Percentiles rank a stretch among this genome's conserved stretches.
Evolutionary conservation across 176 grass and related monocot species (phyloP).

Genomic region (Alloteropsis semialata): DNA sequence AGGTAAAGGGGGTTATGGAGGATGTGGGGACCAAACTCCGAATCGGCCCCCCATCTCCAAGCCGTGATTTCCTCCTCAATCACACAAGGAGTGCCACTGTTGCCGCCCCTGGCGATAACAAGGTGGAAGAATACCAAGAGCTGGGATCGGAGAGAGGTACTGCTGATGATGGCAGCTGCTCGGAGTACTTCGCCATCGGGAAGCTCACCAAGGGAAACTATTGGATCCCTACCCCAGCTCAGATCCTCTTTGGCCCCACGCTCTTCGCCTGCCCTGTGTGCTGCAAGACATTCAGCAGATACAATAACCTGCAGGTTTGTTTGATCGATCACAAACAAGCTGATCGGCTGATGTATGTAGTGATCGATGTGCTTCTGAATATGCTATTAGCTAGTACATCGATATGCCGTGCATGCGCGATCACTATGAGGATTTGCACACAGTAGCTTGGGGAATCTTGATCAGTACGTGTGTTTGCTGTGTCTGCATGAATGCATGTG

Average conservation of each 20-base stretch:
- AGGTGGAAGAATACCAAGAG: background rate
- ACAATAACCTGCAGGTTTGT: constrained; percentile 69
- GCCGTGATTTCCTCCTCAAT: background rate
- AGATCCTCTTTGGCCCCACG: constrained; percentile 69
- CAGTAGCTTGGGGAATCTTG: constrained; percentile 13
- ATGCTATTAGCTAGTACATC: background rate
- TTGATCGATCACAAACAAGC: background rate
- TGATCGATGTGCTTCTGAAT: background rate
- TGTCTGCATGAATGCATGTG: background rate
- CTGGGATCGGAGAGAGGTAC: background rate
- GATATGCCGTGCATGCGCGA: background rate
- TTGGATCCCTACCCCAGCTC: constrained; percentile 66
- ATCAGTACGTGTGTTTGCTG: background rate
- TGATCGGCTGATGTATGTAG: background rate
- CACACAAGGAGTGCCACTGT: background rate
- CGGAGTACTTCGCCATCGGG: constrained; percentile 42
- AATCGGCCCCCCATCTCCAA: constrained; percentile 22
- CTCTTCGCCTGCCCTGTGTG: constrained; percentile 64
- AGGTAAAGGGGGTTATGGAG: background rate
- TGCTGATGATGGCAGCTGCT: background rate
- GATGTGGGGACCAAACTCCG: constrained; percentile 29
- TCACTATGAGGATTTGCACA: background rate
- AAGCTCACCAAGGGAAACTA: constrained; percentile 64
- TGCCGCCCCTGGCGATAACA: background rate
- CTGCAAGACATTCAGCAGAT: constrained; percentile 71